Conservation (phyloP, 441 rosid species). For the Oxalis stricta region DNA sequence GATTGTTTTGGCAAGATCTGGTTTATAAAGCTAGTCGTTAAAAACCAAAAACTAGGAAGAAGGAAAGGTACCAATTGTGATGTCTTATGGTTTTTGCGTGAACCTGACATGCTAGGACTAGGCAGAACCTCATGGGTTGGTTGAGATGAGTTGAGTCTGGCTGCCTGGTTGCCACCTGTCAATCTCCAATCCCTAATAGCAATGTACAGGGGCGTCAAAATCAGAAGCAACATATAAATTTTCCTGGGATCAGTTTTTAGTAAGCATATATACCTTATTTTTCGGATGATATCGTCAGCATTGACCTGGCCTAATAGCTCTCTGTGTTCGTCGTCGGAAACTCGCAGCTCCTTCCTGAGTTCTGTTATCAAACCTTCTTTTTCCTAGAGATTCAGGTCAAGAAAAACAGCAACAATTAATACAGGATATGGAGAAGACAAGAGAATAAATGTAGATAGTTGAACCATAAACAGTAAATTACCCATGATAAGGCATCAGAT, state of each 20-base stretch:
- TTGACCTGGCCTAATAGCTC: constrained; percentile 70
- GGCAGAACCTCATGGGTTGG: constrained; percentile 51
- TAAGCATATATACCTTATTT: constrained; percentile 53
- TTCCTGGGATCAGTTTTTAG: too few species aligned
- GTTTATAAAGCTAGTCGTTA: not conserved
- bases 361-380: constrained; percentile 91
- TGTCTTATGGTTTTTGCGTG: constrained; percentile 81
- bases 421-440: not conserved
- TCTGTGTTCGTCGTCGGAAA: constrained; percentile 96
- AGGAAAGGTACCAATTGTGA: constrained; percentile 44
- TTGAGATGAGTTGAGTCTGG: constrained; percentile 35
- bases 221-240: not conserved
- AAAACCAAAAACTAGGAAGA: constrained; percentile 10
- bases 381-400: constrained; percentile 33
- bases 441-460: not conserved
- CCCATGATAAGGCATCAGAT: constrained; percentile 96
- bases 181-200: constrained; percentile 76
- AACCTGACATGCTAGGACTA: constrained; percentile 60
- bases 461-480: constrained; percentile 16
- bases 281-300: constrained; percentile 61
- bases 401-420: constrained; percentile 6
- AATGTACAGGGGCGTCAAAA: constrained; percentile 8
- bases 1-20: too few species aligned
- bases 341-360: constrained; percentile 81
- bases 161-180: constrained; percentile 48